Evolutionary conservation across 2,329 filamentous ascomycete species (phyloP).

Genomic region (Elsinoe perseae): DNA sequence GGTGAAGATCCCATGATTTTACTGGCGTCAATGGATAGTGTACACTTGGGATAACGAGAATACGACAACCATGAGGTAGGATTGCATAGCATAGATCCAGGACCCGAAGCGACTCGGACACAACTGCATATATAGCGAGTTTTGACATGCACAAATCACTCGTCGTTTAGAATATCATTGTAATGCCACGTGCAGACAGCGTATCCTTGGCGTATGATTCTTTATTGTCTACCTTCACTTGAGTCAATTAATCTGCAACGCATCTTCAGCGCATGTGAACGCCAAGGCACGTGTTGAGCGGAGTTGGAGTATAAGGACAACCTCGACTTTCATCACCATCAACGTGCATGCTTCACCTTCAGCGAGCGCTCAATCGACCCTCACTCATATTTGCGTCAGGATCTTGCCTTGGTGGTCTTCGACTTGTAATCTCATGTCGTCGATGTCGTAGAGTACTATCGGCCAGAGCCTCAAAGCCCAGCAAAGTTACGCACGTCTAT

Average conservation of each 20-base stretch:
- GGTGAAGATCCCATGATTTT: not conserved
- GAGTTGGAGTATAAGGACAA: not conserved
- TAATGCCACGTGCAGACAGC: no score
- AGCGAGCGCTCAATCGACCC: not conserved
- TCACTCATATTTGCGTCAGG: not conserved
- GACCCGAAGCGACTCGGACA: not conserved
- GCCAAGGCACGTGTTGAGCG: slow-evolving; percentile 1
- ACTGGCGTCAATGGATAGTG: not conserved
- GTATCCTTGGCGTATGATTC: no score
- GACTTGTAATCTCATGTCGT: not conserved
- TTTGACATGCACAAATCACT: not conserved
- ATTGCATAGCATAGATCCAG: not conserved
- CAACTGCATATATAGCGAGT: not conserved
- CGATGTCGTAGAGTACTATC: not conserved
- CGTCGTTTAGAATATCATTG: no score
- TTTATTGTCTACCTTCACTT: no score
- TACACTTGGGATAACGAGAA: not conserved
- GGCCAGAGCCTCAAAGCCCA: not conserved
- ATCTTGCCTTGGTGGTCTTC: not conserved
- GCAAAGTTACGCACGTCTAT: not conserved
- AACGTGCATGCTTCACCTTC: not conserved
- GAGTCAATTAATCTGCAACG: not conserved
- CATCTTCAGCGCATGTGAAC: not conserved
- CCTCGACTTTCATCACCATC: not conserved
- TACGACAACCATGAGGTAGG: not conserved